Conservation (phyloP, 2,329 filamentous ascomycete genomes). For the Nemania sp. region DNA sequence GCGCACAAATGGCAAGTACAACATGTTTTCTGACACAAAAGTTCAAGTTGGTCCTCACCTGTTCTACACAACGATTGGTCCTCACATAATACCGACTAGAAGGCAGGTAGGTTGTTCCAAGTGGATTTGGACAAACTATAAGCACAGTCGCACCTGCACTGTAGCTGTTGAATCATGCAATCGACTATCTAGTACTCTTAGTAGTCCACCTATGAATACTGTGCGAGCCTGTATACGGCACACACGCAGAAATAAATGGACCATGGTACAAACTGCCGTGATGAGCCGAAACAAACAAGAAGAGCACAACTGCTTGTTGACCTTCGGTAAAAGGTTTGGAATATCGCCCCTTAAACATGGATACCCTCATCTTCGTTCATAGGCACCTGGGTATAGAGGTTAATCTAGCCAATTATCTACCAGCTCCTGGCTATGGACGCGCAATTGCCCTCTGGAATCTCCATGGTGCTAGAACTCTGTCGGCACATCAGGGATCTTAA, state of each 20-base stretch:
- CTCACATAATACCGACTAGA: neutral
- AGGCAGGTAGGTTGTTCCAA: neutral
- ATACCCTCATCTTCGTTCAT: neutral
- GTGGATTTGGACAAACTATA: neutral
- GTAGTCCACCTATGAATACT: conserved; percentile 2
- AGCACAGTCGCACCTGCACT: neutral
- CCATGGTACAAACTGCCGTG: neutral
- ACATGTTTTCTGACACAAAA: conserved; percentile 1
- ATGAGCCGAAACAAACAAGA: conserved; percentile 10
- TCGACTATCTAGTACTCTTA: neutral
- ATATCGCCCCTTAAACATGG: conserved; percentile 22
- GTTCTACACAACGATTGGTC: neutral
- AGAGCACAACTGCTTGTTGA: conserved; percentile 11
- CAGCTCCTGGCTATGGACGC: conserved; percentile 22
- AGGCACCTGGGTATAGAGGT: neutral
- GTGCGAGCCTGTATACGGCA: neutral
- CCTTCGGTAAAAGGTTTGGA: conserved; percentile 17
- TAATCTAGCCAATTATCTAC: too few species aligned
- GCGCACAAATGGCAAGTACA: neutral
- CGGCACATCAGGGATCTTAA: conserved; percentile 32
- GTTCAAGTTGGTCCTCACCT: too few species aligned
- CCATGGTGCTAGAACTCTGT: conserved; percentile 33
- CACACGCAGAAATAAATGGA: neutral
- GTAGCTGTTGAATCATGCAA: neutral
- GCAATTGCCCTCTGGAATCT: conserved; percentile 28